These are phyloP conservation scores for Themeda triandra DNA, from an alignment of 176 grass and related monocot species.

Conservation along the genomic window DNA sequence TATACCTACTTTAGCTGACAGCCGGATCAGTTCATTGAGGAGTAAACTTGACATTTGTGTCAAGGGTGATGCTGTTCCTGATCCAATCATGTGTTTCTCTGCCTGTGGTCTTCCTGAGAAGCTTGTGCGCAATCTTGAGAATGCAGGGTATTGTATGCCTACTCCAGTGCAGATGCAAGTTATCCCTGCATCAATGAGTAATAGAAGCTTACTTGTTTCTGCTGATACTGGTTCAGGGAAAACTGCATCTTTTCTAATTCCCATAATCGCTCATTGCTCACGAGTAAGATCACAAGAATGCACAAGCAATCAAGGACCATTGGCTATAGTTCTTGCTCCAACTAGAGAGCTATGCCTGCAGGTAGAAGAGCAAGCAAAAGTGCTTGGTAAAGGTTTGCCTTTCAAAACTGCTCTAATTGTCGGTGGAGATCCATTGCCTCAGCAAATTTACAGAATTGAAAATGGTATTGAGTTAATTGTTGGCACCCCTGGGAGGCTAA, in stretches of 20 bases:
- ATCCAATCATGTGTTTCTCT: constrained; percentile 76
- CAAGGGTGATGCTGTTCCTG: constrained; percentile 58
- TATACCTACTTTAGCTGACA: constrained; percentile 34
- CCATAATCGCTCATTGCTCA: constrained; percentile 68
- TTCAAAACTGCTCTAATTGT: constrained; percentile 96
- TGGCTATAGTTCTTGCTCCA: constrained; percentile 79
- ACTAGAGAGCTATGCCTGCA: constrained; percentile 87
- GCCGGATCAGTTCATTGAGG: constrained; percentile 60
- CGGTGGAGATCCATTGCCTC: constrained; percentile 74
- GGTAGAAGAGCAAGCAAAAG: constrained; percentile 91
- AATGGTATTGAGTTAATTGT: constrained; percentile 84
- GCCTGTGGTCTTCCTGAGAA: constrained; percentile 68
- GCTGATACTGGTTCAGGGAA: constrained; percentile 84
- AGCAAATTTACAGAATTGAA: constrained; percentile 82
- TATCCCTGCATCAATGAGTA: constrained; percentile 73
- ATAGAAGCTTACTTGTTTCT: constrained; percentile 85
- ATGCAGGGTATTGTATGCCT: constrained; percentile 69
- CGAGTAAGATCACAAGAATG: constrained; percentile 12
- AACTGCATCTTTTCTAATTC: constrained; percentile 84
- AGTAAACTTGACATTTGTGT: constrained; percentile 75
- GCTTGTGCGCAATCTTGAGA: constrained; percentile 82
- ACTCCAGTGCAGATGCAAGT: constrained; percentile 94
- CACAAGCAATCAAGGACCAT: constrained; percentile 35
- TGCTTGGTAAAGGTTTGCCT: constrained; percentile 76
- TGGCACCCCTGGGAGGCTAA: constrained; percentile 82